Conservation (phyloP, 1,284 basidiomycete genomes). For the Moesziomyces antarcticus region DNA sequence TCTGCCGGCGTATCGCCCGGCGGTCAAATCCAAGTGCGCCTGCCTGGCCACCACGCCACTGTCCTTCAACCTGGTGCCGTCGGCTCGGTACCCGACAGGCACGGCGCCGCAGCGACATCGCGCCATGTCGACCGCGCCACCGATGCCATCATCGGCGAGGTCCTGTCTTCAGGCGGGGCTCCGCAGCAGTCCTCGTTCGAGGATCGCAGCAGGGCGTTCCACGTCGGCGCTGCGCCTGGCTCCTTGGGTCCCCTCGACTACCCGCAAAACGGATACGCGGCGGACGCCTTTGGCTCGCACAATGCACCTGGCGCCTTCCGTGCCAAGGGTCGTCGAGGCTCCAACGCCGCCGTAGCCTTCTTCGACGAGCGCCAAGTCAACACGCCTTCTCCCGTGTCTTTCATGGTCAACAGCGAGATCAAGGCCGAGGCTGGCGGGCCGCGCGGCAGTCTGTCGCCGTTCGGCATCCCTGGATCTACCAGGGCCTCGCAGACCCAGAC, state of each 20-base stretch:
- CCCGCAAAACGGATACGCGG: slow-evolving; percentile 27
- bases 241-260: slow-evolving; percentile 44
- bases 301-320: slow-evolving; percentile 23
- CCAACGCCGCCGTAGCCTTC: slow-evolving; percentile 52
- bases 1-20: slow-evolving; percentile 12
- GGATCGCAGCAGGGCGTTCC: slow-evolving; percentile 28
- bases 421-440: slow-evolving; percentile 27
- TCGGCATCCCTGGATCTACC: slow-evolving; percentile 28
- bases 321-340: slow-evolving; percentile 36
- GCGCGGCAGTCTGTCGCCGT: slow-evolving; percentile 33
- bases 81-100: slow-evolving; percentile 12
- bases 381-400: slow-evolving; percentile 58
- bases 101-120: slow-evolving; percentile 4
- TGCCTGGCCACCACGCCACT: slow-evolving; percentile 38
- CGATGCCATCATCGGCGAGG: slow-evolving; percentile 47
- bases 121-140: slow-evolving; percentile 30
- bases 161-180: slow-evolving; percentile 28
- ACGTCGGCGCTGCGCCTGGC: slow-evolving; percentile 23
- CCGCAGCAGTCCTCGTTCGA: slow-evolving; percentile 18
- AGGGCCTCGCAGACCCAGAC: slow-evolving; percentile 40
- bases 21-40: slow-evolving; percentile 37
- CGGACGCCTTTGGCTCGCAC: slow-evolving; percentile 25
- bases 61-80: slow-evolving; percentile 26
- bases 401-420: slow-evolving; percentile 64
- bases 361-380: slow-evolving; percentile 36